Percentiles rank a stretch among this genome's conserved stretches.
These are phyloP conservation scores for Ammopiptanthus mongolicus DNA, from an alignment of 306 rosid species.

Conservation along the genomic window DNA sequence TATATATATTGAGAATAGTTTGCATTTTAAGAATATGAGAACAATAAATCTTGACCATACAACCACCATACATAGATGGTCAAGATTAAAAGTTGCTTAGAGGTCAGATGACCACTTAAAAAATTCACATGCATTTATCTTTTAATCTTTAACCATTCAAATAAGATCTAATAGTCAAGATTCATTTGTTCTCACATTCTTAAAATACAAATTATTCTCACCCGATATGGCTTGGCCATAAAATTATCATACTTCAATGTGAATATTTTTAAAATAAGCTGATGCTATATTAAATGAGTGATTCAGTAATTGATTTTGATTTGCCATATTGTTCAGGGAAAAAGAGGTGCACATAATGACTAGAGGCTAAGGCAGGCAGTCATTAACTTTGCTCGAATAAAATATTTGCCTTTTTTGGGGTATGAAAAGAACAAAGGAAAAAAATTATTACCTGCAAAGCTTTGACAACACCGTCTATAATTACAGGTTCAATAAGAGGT, in stretches of 20 bases:
- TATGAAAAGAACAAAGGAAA: background rate
- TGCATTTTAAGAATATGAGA: too few relatives aligned
- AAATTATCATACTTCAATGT: background rate
- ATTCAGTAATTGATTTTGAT: constrained; percentile 10
- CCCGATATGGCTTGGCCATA: background rate
- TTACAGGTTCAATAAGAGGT: constrained; percentile 93
- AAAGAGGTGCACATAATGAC: background rate
- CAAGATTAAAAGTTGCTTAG: too few relatives aligned
- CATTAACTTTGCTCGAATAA: background rate
- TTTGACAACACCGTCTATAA: constrained; percentile 84
- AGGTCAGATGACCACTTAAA: too few relatives aligned
- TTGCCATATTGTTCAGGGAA: background rate
- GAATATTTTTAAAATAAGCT: background rate
- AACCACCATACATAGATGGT: too few relatives aligned
- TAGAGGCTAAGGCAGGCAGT: background rate
- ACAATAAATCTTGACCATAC: too few relatives aligned
- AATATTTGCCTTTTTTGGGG: background rate
- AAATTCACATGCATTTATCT: too few relatives aligned
- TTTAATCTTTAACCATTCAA: too few relatives aligned
- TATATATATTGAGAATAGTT: too few relatives aligned
- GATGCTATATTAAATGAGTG: background rate
- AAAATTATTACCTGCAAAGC: constrained; percentile 74
- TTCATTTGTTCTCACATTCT: too few relatives aligned
- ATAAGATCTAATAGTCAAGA: too few relatives aligned
- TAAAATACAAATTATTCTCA: too few relatives aligned